Evolutionary conservation across 1,284 basidiomycete species (phyloP), one percentile per base, ranked within the genome.

Genomic region (Cutaneotrichosporon dermatis): DNA sequence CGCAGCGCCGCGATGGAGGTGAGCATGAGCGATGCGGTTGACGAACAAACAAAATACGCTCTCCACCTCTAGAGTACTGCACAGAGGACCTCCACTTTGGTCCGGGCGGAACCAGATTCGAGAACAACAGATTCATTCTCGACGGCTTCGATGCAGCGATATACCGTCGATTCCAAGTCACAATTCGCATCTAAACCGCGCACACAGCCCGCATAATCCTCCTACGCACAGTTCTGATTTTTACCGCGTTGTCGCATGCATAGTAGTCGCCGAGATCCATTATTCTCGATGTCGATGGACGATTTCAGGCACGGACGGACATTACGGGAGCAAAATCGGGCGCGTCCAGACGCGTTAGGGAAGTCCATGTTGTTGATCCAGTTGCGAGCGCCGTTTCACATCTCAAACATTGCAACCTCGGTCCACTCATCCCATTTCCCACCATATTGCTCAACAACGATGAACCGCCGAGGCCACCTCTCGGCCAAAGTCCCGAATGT

Each of bases 401-500:
- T 25, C 25, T 25, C 25, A 25, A 25, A 25, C 25, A 25, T 25
- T 25, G 25, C 25, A 25, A 25, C 25, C 25, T 25, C 25, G 25
- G 25, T 25, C 25, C 25, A 25, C 25, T 25, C 25, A 25, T 25
- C 25, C 3, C 25, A 25, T 25, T 25, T 25, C 25, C 54, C 53
- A 48, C 25, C 34, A 51, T 15, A 52, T 43, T 44, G 34, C 10
- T 16, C 8, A 33, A 13, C 42, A 36, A 35, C 46, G 37, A 71
- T 73, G 69, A 73, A 74, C 59, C 63, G 74, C 46, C 59, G 73
- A n/a, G 71, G 71, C 6, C 73, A 77, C 62, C 51, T 76, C 16
- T 76, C 74, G 2, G 61, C 55, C 59, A 76, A 76, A 60, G 63
- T 77, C 2, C 70, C 74, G 4, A 73, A 75, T 59, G 76, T 76